Conservation (phyloP, 495 filamentous ascomycete species). For the Umbilicaria muhlenbergii region DNA sequence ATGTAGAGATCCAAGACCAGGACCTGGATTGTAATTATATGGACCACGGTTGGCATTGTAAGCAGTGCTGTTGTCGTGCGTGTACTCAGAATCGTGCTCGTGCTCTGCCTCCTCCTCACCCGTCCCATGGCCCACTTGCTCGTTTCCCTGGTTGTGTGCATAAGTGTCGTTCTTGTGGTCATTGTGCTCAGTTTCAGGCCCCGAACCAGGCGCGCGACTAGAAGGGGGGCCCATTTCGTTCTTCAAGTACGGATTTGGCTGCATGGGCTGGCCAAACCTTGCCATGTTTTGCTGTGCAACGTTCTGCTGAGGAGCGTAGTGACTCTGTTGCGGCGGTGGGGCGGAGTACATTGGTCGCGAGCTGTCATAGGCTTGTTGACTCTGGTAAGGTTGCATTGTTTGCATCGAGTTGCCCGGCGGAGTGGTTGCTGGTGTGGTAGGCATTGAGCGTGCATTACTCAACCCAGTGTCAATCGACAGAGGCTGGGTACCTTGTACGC, state of each 20-base stretch:
- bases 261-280: constrained; percentile 43
- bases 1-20: constrained; percentile 45
- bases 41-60: constrained; percentile 55
- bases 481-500: constrained; percentile 48
- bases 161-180: constrained; percentile 58
- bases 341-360: constrained; percentile 72
- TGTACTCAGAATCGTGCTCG: constrained; percentile 70
- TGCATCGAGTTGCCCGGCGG: constrained; percentile 67
- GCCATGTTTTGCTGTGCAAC: constrained; percentile 51
- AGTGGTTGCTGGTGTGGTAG: constrained; percentile 85
- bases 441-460: constrained; percentile 75
- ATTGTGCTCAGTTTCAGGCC: constrained; percentile 39
- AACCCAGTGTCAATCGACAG: constrained; percentile 76
- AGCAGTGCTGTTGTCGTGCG: constrained; percentile 45
- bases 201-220: constrained; percentile 35
- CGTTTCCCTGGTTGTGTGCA: constrained; percentile 37
- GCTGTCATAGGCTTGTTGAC: constrained; percentile 56
- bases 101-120: constrained; percentile 56
- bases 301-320: constrained; percentile 50
- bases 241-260: constrained; percentile 58
- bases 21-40: constrained; percentile 57
- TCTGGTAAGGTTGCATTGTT: constrained; percentile 62
- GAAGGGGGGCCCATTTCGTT: constrained; percentile 86
- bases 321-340: constrained; percentile 48
- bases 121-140: constrained; percentile 32